These are phyloP conservation scores for Corymbia calophylla DNA, from an alignment of 441 rosid genomes.

Conservation along the genomic window DNA sequence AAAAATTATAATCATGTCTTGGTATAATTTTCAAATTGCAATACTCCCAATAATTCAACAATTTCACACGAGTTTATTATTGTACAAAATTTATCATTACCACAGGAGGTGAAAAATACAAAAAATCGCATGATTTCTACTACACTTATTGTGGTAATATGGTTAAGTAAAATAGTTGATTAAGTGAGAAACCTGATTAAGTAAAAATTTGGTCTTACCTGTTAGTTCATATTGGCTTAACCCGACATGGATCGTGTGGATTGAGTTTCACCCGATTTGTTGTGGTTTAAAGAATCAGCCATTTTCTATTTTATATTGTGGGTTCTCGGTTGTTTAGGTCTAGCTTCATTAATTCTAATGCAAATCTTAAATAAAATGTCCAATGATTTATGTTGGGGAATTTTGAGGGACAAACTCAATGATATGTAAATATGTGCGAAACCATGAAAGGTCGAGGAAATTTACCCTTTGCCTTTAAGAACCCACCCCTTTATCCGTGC, in stretches of 20 bases:
- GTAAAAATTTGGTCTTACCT: not conserved
- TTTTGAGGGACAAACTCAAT: not conserved
- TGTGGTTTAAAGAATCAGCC: not conserved
- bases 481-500: not conserved
- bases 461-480: not conserved
- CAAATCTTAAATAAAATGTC: not conserved
- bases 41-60: not conserved
- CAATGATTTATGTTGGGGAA: not conserved
- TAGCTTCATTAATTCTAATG: not conserved
- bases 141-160: not conserved
- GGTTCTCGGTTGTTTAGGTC: not conserved
- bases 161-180: not conserved
- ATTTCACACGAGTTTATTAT: not conserved
- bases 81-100: not conserved
- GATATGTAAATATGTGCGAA: not conserved
- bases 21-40: not conserved
- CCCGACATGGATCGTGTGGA: not conserved
- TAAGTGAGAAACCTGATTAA: too few species aligned
- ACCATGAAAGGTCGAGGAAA: not conserved
- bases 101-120: not conserved
- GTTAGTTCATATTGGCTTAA: not conserved
- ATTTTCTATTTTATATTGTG: not conserved
- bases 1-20: not conserved
- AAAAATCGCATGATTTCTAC: not conserved
- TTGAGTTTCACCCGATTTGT: not conserved